A percentile compares a stretch with the other conserved stretches of the same genome.
These are phyloP conservation scores for Corynespora cassiicola DNA, from an alignment of 2,329 filamentous ascomycete species.

Conservation along the genomic window DNA sequence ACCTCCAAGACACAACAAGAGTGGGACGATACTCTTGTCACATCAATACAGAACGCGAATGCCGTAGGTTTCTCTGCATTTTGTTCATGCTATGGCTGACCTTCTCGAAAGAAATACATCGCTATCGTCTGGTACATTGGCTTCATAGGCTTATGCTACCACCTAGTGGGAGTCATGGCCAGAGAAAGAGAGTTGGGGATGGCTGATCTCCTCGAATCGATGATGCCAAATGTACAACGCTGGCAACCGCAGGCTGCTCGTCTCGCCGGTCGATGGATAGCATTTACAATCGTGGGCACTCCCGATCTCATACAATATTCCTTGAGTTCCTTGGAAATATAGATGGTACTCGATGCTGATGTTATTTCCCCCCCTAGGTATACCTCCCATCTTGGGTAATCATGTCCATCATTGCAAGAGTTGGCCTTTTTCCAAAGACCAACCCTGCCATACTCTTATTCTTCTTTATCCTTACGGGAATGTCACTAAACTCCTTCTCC, in stretches of 20 bases:
- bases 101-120: slow-evolving; percentile 54
- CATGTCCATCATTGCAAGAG: slow-evolving; percentile 71
- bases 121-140: slow-evolving; percentile 78
- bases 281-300: slow-evolving; percentile 67
- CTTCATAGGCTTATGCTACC: slow-evolving; percentile 84
- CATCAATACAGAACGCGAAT: slow-evolving; percentile 71
- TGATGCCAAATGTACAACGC: slow-evolving; percentile 76
- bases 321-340: slow-evolving; percentile 26
- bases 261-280: slow-evolving; percentile 78
- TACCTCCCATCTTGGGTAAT: slow-evolving; percentile 83
- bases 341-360: too few relatives aligned
- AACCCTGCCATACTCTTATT: slow-evolving; percentile 48
- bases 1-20: slow-evolving; percentile 73
- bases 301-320: too few relatives aligned
- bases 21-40: slow-evolving; percentile 68
- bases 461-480: slow-evolving; percentile 73
- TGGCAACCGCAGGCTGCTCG: slow-evolving; percentile 79
- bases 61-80: too few relatives aligned
- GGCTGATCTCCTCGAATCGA: slow-evolving; percentile 83
- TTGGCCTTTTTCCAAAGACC: slow-evolving; percentile 55
- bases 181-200: slow-evolving; percentile 84
- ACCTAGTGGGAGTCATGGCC: slow-evolving; percentile 81
- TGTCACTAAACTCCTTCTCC: slow-evolving; percentile 77
- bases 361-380: slow-evolving; percentile 44
- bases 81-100: slow-evolving; percentile 18